Evolutionary conservation across 208 protist species (phyloP).

Genomic region (Leishmania aethiopica): DNA sequence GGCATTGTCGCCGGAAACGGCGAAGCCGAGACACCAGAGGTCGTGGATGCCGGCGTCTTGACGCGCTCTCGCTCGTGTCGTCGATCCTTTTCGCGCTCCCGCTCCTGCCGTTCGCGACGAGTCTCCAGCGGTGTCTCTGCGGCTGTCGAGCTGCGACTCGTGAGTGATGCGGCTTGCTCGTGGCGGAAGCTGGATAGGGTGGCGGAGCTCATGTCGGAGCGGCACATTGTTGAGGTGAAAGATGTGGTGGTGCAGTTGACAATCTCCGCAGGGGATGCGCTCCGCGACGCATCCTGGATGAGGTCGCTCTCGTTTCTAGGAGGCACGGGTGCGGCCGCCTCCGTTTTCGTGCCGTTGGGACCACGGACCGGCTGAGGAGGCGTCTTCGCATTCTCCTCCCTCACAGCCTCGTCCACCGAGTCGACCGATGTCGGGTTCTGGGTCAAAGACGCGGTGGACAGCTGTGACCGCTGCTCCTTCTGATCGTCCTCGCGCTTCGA

Average conservation of each 20-base stretch:
- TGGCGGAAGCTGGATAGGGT: background rate
- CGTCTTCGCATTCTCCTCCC: background rate
- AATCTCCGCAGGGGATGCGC: background rate
- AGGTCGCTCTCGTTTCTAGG: background rate
- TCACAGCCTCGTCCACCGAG: background rate
- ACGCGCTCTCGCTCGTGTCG: background rate
- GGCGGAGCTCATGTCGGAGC: slow-evolving; percentile 5
- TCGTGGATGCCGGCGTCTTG: background rate
- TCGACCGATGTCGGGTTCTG: background rate
- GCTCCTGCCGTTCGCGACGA: background rate
- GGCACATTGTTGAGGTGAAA: slow-evolving; percentile 2
- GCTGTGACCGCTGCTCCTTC: background rate
- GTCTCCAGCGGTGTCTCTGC: background rate
- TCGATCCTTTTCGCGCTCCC: background rate
- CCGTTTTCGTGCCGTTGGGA: background rate
- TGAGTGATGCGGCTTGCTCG: background rate
- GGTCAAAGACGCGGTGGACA: background rate
- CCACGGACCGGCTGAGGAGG: background rate
- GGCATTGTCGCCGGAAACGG: background rate
- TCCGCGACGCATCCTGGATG: background rate
- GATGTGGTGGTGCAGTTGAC: background rate
- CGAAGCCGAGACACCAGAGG: background rate
- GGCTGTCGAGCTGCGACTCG: background rate
- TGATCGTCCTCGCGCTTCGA: background rate
- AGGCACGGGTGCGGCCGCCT: background rate